Evolutionary conservation across 257 asterid genomes (phyloP).

Genomic region (Primulina huaijiensis): DNA sequence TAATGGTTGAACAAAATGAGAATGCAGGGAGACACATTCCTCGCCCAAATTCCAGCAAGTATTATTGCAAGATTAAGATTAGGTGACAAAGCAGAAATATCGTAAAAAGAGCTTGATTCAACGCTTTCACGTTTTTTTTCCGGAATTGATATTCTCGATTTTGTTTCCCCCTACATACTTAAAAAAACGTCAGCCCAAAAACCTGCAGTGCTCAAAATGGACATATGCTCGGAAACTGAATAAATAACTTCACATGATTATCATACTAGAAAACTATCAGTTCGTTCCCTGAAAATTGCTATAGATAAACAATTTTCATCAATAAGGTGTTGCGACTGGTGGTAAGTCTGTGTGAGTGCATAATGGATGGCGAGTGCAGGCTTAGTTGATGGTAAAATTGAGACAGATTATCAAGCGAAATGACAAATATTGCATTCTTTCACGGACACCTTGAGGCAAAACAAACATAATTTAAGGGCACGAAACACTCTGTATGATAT

Average conservation of each 20-base stretch:
- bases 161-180: background rate
- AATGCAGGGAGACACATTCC: background rate
- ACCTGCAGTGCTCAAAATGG: background rate
- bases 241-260: background rate
- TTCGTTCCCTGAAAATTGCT: background rate
- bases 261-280: background rate
- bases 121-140: background rate
- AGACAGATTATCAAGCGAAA: background rate
- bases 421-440: background rate
- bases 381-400: background rate
- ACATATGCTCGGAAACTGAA: background rate
- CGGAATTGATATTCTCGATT: background rate
- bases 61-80: background rate
- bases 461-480: background rate
- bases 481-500: background rate
- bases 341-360: background rate
- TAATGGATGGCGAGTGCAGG: background rate
- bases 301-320: background rate
- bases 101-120: background rate
- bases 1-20: conserved; percentile 13
- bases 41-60: background rate
- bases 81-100: background rate
- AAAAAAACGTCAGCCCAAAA: background rate
- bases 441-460: background rate
- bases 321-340: background rate